A percentile compares a stretch with the other conserved stretches of the same genome.
These are phyloP conservation scores for Oldenlandia corymbosa DNA, from an alignment of 257 asterid genomes.

Conservation along the genomic window DNA sequence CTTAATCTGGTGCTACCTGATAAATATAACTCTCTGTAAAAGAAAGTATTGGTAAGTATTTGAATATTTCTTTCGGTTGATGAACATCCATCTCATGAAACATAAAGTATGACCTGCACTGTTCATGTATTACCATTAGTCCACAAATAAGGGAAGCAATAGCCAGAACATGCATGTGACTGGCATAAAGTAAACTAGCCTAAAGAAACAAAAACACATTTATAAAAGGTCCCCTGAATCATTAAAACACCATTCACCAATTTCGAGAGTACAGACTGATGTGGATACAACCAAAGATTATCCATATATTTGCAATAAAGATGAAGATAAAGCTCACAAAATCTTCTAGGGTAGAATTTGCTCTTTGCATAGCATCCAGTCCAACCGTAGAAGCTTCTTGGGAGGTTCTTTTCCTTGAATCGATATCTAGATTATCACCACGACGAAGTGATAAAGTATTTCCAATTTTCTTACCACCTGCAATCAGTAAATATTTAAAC, in stretches of 20 bases:
- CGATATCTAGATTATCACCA: constrained; percentile 27
- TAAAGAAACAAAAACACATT: background rate
- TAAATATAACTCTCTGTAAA: constrained; percentile 88
- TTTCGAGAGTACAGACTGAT: too few species aligned
- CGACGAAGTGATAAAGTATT: constrained; percentile 18
- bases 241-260: background rate
- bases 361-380: constrained; percentile 70
- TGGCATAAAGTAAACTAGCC: background rate
- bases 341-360: constrained; percentile 92
- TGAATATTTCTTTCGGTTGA: constrained; percentile 56
- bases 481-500: constrained; percentile 12
- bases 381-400: constrained; percentile 51
- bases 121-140: constrained; percentile 18
- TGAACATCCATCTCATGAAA: constrained; percentile 75
- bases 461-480: constrained; percentile 39
- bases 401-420: constrained; percentile 18
- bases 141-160: background rate
- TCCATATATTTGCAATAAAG: background rate
- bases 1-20: constrained; percentile 44
- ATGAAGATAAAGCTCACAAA: constrained; percentile 54
- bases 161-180: background rate
- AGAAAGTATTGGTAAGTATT: constrained; percentile 77
- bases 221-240: background rate
- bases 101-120: constrained; percentile 95
- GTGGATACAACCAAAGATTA: too few species aligned